Evolutionary conservation across 176 grass and related monocot species (phyloP).

Genomic region (Oryza meridionalis): DNA sequence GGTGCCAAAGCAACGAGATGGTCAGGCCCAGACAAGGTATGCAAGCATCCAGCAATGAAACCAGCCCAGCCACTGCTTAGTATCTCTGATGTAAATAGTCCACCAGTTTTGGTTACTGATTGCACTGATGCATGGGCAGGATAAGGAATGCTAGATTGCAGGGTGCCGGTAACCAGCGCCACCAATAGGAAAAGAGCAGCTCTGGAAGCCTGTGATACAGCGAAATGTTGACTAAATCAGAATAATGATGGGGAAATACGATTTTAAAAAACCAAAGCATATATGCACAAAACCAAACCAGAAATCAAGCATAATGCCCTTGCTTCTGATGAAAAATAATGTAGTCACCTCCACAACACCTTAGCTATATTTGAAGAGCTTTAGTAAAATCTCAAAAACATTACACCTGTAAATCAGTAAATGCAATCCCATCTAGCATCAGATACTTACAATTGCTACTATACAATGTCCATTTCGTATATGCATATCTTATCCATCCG

Average conservation of each 20-base stretch:
- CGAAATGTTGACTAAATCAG: background rate
- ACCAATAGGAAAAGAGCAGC: slow-evolving; percentile 50
- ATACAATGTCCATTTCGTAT: background rate
- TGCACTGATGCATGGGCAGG: slow-evolving; percentile 58
- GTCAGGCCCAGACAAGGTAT: slow-evolving; percentile 94
- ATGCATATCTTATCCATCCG: background rate
- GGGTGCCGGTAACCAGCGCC: slow-evolving; percentile 35
- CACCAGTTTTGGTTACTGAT: slow-evolving; percentile 51
- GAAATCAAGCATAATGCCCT: background rate
- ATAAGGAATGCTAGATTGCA: slow-evolving; percentile 44
- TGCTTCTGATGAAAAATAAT: background rate
- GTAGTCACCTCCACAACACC: background rate
- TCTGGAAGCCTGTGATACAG: slow-evolving; percentile 51
- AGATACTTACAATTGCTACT: background rate
- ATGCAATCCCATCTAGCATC: slow-evolving; percentile 11
- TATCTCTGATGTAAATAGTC: slow-evolving; percentile 64
- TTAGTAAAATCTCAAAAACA: background rate
- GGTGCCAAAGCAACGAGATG: slow-evolving; percentile 95
- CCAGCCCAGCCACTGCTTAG: slow-evolving; percentile 89
- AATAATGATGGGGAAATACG: background rate
- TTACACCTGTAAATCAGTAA: background rate
- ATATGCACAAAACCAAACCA: background rate
- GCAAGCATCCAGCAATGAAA: slow-evolving; percentile 91
- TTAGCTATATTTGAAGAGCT: background rate
- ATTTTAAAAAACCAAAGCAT: background rate